Evolutionary conservation across 1,284 basidiomycete genomes (phyloP).

Genomic region (Ceratorhiza oryzae-sativae): DNA sequence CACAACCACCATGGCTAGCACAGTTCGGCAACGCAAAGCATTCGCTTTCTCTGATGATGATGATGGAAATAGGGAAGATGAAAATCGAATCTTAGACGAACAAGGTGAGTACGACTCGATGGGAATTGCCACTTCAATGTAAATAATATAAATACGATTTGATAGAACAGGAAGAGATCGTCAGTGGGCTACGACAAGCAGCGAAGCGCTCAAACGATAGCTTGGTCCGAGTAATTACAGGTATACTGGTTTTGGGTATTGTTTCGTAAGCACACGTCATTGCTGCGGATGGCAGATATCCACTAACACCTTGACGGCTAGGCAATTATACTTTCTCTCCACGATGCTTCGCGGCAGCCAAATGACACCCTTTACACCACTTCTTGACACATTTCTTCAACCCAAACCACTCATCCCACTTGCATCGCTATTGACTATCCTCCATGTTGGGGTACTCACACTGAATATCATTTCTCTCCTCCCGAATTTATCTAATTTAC

Average conservation of each 20-base stretch:
- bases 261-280: constrained; percentile 3
- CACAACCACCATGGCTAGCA: constrained; percentile 16
- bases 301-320: not conserved
- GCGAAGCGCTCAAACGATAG: constrained; percentile 19
- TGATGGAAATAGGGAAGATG: constrained; percentile 3
- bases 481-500: not conserved
- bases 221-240: not conserved
- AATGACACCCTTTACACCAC: constrained; percentile 21
- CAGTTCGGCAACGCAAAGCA: constrained; percentile 26
- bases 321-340: constrained; percentile 35
- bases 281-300: not conserved
- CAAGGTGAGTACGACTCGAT: constrained; percentile 6
- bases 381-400: constrained; percentile 15
- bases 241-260: constrained; percentile 14
- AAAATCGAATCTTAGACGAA: constrained; percentile 11
- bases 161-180: constrained; percentile 20
- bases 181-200: constrained; percentile 17
- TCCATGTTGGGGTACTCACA: constrained; percentile 6
- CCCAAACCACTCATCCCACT: constrained; percentile 29
- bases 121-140: not conserved
- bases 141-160: not conserved
- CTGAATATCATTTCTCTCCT: constrained; percentile 11
- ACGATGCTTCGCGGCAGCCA: constrained; percentile 13
- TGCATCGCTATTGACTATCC: not conserved
- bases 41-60: constrained; percentile 30